Evolutionary conservation across 139 green algal species (phyloP), one percentile per base, ranked within the genome.

Genomic region (Astrephomene gubernaculifera): DNA sequence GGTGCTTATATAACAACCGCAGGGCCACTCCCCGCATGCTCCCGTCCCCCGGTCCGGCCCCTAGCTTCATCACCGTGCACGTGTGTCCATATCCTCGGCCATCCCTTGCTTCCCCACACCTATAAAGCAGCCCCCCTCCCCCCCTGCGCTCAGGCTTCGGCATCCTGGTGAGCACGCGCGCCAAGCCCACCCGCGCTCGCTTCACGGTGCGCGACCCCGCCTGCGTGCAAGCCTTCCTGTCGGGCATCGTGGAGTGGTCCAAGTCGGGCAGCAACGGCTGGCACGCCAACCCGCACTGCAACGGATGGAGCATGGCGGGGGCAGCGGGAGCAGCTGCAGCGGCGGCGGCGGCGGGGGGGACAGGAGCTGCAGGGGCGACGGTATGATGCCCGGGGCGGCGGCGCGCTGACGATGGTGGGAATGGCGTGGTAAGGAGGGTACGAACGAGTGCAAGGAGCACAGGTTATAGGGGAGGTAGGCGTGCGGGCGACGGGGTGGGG

Each of bases 161-260:
- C 79, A 93, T 99, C 49, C 89, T 99, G 1, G 96, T 99, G 44
- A 94, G 90, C 75, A 93, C 85, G 57, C 95, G 95, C 74, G 84
- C 89, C 12, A 98, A 98, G 92, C 84, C 90, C 7, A 98, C 96
- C 12, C 86, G 87, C 12, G 96, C 93, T 21, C 54, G 61, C 8
- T 98, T 91, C 91, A 95, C 92, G 41, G 81, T 98, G 64, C 82
- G 82, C 27, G 92, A 97, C 71, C 94, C 96, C 0, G 68, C 33
- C 7, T 93, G 97, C 78, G 96, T 98, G 52, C 74, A 89, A 52
- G 29, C 74, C 4, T 97, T 98, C 82, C 83, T 98, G 60, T 61
- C 85, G 22, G 39, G 45, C 12, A 81, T 97, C 10, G 89, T 96
- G 52, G 79, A 73, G 4, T 91, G 83, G 71, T 68, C 67, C 36